Evolutionary conservation across 371 early-diverging fungal species (phyloP).

Genomic region (Mucor irregularis): DNA sequence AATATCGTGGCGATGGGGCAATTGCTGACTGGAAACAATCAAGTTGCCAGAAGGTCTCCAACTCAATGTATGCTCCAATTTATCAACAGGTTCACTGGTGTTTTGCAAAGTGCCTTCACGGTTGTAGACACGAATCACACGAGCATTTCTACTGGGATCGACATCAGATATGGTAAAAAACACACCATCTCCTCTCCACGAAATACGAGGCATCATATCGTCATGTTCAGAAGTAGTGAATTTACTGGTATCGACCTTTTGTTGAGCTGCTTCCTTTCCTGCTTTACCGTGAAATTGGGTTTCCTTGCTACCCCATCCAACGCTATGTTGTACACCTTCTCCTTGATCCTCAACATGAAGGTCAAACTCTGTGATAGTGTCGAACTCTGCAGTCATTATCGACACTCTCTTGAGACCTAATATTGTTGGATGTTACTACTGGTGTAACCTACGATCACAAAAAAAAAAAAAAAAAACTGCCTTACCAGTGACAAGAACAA

Average conservation of each 20-base stretch:
- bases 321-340: slow-evolving; percentile 72
- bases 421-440: neutral
- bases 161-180: slow-evolving; percentile 75
- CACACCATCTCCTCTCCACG: slow-evolving; percentile 93
- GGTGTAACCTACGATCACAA: no score
- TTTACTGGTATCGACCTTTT: slow-evolving; percentile 52
- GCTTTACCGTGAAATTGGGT: slow-evolving; percentile 96
- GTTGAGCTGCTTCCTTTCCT: slow-evolving; percentile 78
- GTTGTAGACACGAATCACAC: slow-evolving; percentile 80
- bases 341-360: slow-evolving; percentile 68
- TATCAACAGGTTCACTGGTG: slow-evolving; percentile 79
- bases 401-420: slow-evolving; percentile 73
- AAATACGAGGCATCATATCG: slow-evolving; percentile 70
- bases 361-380: slow-evolving; percentile 81
- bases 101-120: slow-evolving; percentile 85
- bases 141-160: slow-evolving; percentile 55
- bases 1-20: slow-evolving; percentile 85
- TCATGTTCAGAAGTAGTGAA: slow-evolving; percentile 72
- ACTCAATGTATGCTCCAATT: slow-evolving; percentile 78
- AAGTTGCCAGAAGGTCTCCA: slow-evolving; percentile 93
- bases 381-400: slow-evolving; percentile 93
- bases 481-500: slow-evolving; percentile 78
- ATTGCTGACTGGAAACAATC: slow-evolving; percentile 80
- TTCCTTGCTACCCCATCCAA: slow-evolving; percentile 98
- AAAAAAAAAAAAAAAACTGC: no score